Percentiles rank a stretch among this genome's conserved stretches.
Evolutionary conservation across 2,329 filamentous ascomycete genomes (phyloP).

Genomic region (Fusarium hainanense): DNA sequence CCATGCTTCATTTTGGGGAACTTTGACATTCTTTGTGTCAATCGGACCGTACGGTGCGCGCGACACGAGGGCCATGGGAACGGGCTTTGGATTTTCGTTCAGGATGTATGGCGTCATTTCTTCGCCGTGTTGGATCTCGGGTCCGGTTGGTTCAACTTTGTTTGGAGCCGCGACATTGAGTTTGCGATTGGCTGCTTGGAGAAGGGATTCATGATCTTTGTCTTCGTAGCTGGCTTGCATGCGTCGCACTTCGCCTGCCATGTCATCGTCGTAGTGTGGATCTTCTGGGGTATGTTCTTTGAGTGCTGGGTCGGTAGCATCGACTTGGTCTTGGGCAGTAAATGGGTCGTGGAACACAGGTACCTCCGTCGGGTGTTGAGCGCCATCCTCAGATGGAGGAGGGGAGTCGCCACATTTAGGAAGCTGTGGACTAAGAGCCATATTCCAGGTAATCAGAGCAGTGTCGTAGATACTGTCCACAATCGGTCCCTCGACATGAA

Average conservation of each 20-base stretch:
- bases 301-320: conserved; percentile 43
- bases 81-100: conserved; percentile 57
- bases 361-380: not conserved
- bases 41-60: conserved; percentile 73
- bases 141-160: conserved; percentile 63
- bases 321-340: fast-evolving
- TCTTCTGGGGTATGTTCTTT: conserved; percentile 68
- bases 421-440: conserved; percentile 54
- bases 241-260: conserved; percentile 70
- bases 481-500: conserved; percentile 78
- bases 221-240: conserved; percentile 68
- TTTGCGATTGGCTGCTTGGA: conserved; percentile 71
- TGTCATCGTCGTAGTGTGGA: conserved; percentile 71
- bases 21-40: conserved; percentile 68
- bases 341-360: not conserved
- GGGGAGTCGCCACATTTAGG: conserved; percentile 6
- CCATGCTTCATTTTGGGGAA: conserved; percentile 82
- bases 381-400: conserved; percentile 1
- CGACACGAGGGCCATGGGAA: conserved; percentile 79
- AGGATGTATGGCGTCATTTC: conserved; percentile 74
- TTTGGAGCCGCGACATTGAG: conserved; percentile 71
- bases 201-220: conserved; percentile 60
- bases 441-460: conserved; percentile 78
- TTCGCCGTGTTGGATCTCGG: conserved; percentile 62
- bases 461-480: conserved; percentile 82